Evolutionary conservation across 2,329 filamentous ascomycete species (phyloP).

Genomic region (Trichoderma sp.): DNA sequence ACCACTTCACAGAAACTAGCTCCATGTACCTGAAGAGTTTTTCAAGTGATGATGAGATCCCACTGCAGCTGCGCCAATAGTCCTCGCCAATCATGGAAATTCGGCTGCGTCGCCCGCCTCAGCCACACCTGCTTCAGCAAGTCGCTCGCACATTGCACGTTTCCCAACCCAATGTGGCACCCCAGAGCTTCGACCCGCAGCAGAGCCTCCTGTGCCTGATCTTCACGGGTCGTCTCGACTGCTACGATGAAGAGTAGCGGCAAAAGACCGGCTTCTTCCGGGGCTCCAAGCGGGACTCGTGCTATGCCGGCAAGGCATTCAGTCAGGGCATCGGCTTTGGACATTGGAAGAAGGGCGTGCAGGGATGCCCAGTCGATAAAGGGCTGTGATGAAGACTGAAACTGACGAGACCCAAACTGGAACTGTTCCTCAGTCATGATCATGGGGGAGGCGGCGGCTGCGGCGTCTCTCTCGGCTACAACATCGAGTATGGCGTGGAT

Average conservation of each 20-base stretch:
- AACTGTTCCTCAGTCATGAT: background rate
- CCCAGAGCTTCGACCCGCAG: conserved; percentile 9
- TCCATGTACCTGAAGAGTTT: background rate
- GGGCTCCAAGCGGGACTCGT: conserved; percentile 12
- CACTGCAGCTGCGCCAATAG: conserved; percentile 13
- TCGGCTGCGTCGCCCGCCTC: background rate
- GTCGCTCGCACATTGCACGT: conserved; percentile 4
- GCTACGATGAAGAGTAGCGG: conserved; percentile 20
- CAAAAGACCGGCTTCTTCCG: conserved; percentile 17
- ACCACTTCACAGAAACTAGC: conserved; percentile 11
- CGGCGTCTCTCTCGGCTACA: background rate
- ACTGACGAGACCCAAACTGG: background rate
- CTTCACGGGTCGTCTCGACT: background rate
- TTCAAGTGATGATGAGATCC: conserved; percentile 22
- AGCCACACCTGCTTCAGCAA: conserved; percentile 10
- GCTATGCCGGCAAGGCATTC: conserved; percentile 15
- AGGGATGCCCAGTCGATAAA: conserved; percentile 10
- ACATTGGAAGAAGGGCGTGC: conserved; percentile 8
- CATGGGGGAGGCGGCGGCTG: background rate
- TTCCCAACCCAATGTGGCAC: conserved; percentile 15
- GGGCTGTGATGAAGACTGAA: background rate
- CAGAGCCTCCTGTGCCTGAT: conserved; percentile 5
- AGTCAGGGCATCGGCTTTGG: conserved; percentile 1
- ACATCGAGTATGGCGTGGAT: conserved; percentile 15
- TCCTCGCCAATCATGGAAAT: conserved; percentile 15